Conservation (phyloP, 495 filamentous ascomycete species). For the Aspergillus asperescens region DNA sequence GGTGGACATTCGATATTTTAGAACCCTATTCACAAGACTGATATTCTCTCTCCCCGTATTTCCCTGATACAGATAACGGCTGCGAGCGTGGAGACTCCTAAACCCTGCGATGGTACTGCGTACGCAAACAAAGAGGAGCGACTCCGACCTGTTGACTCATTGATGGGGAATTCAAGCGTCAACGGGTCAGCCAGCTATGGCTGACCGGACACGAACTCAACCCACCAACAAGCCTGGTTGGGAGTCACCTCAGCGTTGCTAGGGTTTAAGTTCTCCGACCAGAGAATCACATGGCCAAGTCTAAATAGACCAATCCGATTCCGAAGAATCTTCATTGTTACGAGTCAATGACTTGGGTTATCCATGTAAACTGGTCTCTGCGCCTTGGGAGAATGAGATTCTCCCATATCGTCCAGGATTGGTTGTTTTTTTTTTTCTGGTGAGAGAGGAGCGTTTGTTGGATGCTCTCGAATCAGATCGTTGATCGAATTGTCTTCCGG, state of each 20-base stretch:
- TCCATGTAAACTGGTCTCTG: constrained; percentile 34
- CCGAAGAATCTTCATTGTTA: constrained; percentile 42
- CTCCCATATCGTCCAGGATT: constrained; percentile 1
- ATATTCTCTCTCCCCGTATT: not conserved
- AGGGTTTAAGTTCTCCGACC: constrained; percentile 21
- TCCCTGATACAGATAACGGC: not conserved
- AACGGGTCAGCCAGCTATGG: constrained; percentile 13
- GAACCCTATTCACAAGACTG: not conserved
- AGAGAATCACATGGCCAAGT: constrained; percentile 37
- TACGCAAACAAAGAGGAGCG: constrained; percentile 9
- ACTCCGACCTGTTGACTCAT: constrained; percentile 4
- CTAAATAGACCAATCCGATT: constrained; percentile 43
- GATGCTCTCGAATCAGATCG: constrained; percentile 2
- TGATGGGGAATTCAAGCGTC: constrained; percentile 39
- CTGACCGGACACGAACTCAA: constrained; percentile 37
- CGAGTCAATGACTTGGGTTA: constrained; percentile 38
- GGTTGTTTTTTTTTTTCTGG: constrained; percentile 2
- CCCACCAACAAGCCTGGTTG: constrained; percentile 17
- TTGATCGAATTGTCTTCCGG: not conserved
- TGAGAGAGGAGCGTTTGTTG: not conserved
- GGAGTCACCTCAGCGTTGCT: constrained; percentile 17
- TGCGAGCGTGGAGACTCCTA: constrained; percentile 2
- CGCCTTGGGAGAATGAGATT: constrained; percentile 8
- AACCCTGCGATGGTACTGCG: constrained; percentile 4
- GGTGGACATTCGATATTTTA: not conserved